A percentile compares a stretch with the other conserved stretches of the same genome.
Evolutionary conservation across 106 monocot genomes (phyloP).

Genomic region (Ottelia alismoides): DNA sequence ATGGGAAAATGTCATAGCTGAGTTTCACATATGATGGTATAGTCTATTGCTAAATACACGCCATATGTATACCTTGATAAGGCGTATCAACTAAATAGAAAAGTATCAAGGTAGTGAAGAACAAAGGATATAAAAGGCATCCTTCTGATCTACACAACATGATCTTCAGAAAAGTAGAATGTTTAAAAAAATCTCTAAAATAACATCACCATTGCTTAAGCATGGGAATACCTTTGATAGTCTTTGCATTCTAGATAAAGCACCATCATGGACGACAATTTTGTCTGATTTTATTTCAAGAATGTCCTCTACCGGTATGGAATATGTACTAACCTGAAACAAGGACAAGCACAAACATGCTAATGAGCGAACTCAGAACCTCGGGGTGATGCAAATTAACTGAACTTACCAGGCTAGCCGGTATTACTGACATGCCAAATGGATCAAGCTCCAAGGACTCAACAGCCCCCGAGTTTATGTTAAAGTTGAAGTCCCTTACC

Average conservation of each 20-base stretch:
- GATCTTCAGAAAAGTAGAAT: too few relatives aligned
- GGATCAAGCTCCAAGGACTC: constrained; percentile 72
- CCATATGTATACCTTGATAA: too few relatives aligned
- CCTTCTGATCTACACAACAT: too few relatives aligned
- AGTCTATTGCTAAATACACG: too few relatives aligned
- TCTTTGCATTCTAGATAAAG: constrained; percentile 51
- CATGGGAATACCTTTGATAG: constrained; percentile 76
- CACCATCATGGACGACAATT: constrained; percentile 40
- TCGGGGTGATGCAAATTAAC: not conserved
- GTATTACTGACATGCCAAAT: constrained; percentile 67
- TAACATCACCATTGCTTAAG: too few relatives aligned
- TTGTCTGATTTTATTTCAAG: constrained; percentile 49
- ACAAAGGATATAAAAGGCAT: too few relatives aligned
- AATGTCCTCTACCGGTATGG: constrained; percentile 51
- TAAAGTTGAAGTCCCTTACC: constrained; percentile 67
- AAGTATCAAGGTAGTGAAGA: too few relatives aligned
- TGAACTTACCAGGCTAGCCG: constrained; percentile 47
- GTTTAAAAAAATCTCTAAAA: too few relatives aligned
- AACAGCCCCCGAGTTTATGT: constrained; percentile 57
- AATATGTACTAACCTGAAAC: constrained; percentile 64
- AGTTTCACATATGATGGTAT: too few relatives aligned
- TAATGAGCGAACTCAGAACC: too few relatives aligned
- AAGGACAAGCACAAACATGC: not conserved
- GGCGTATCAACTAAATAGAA: too few relatives aligned
- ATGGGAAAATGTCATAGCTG: too few relatives aligned